Evolutionary conservation across 2,329 filamentous ascomycete species (phyloP), one percentile per base, ranked within the genome.

Genomic region (Onygenales sp.): DNA sequence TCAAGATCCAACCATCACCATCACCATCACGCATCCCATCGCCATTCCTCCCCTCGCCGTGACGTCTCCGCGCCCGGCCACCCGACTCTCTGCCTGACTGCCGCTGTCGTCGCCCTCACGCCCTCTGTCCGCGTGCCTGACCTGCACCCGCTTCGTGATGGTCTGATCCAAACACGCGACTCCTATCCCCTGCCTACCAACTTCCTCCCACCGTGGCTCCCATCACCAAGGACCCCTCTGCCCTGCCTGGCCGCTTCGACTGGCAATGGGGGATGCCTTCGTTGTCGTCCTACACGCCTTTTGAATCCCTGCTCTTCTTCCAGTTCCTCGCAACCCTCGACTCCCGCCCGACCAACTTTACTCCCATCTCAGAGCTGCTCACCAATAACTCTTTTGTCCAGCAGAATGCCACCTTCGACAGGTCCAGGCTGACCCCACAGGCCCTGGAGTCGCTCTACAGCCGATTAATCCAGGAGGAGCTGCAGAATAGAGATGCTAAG

Each of bases 221-320:
- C 51, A 69, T 68, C 60, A 62, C 62, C 48, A 65, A 62, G 58
- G 52, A 57, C 50, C 49, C 44, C 49, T 53, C 45, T 52, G 57
- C 65, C 61, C 64, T 67, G 62, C 65, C 65, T 64, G 63, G 67
- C 67, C 67, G 63, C 62, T 58, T 59, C 57, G 62, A 63, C 64
- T 62, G 67, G 66, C 66, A 68, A 72, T 72, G 69, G 69, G 77
- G 75, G 68, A 83, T 82, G 79, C 78, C 76, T 73, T 75, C 75
- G 69, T 66, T 77, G 70, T 78, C 82, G 66, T 76, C 78, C 64
- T 91, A 93, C 73, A 92, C 88, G 66, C 82, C 85, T 62, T 86
- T 94, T 76, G 90, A 95, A 79, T 87, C 85, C 65, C 79, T 94
- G 57, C 81, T 93, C 60, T 80, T 95, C 64, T 92, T 93, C 74